A percentile compares a stretch with the other conserved stretches of the same genome.
These are phyloP conservation scores for Talaromyces marneffei DNA, from an alignment of 2,329 filamentous ascomycete species.

Conservation along the genomic window DNA sequence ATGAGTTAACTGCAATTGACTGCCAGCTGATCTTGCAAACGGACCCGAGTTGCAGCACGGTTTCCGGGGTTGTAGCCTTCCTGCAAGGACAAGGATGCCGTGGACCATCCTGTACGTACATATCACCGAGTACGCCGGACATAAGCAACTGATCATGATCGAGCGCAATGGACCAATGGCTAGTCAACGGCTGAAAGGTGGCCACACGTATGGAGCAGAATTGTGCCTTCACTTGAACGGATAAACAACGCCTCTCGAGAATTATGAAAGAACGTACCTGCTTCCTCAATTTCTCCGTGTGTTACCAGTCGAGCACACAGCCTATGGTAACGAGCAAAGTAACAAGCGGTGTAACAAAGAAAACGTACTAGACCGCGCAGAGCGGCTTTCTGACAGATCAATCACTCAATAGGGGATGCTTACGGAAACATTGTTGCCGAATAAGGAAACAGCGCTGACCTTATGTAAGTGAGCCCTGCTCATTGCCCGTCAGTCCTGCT, in stretches of 20 bases:
- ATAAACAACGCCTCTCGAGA: background rate
- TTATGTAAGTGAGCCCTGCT: background rate
- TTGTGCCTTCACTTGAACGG: background rate
- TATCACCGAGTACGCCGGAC: background rate
- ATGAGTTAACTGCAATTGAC: no score
- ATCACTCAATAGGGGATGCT: background rate
- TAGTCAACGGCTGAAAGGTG: background rate
- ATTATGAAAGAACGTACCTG: no score
- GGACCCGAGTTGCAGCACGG: background rate
- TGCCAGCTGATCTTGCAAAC: background rate
- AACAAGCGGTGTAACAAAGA: background rate
- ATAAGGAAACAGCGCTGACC: background rate
- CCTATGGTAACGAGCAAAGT: background rate
- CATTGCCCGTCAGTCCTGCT: background rate
- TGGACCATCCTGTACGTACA: background rate
- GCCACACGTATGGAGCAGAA: background rate
- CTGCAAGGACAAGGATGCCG: background rate
- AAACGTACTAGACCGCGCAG: background rate
- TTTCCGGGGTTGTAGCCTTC: no score
- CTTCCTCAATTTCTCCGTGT: background rate
- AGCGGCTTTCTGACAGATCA: background rate
- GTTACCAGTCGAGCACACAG: background rate
- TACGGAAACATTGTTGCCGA: background rate
- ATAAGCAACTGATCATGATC: background rate
- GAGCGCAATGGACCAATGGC: background rate